These are phyloP conservation scores for Alnus rubra DNA, from an alignment of 306 rosid species.

Conservation along the genomic window DNA sequence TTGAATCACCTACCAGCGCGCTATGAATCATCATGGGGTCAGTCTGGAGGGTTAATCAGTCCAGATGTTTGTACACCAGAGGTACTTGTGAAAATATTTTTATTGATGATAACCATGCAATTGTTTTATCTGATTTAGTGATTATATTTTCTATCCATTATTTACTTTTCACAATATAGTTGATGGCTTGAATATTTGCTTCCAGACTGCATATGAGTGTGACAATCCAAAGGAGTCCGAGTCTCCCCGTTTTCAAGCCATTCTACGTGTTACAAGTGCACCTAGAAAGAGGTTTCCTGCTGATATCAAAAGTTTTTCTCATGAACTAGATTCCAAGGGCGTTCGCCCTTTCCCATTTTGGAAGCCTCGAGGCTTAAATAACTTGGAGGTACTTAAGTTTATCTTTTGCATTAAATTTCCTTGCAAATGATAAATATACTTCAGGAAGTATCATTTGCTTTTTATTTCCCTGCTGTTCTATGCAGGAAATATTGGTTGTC, in stretches of 20 bases:
- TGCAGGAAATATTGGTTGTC: conserved; percentile 85
- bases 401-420: conserved; percentile 17
- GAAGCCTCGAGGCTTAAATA: conserved; percentile 95
- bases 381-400: conserved; percentile 70
- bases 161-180: conserved; percentile 25
- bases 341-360: conserved; percentile 92
- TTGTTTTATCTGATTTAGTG: conserved; percentile 19
- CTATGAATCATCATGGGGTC: conserved; percentile 51
- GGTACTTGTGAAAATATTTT: conserved; percentile 42
- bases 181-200: conserved; percentile 29
- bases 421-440: conserved; percentile 19
- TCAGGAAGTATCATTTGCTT: conserved; percentile 30
- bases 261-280: conserved; percentile 90
- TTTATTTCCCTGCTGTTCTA: conserved; percentile 25
- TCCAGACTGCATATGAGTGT: conserved; percentile 76
- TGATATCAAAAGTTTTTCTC: conserved; percentile 95
- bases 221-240: conserved; percentile 99
- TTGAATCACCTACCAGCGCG: conserved; percentile 53
- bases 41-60: conserved; percentile 63
- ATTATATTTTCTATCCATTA: conserved; percentile 5
- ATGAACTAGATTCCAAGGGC: conserved; percentile 92
- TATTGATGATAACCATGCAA: conserved; percentile 2
- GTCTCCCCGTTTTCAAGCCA: conserved; percentile 99
- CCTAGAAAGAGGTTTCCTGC: conserved; percentile 88
- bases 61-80: conserved; percentile 88